Percentiles rank a stretch among this genome's conserved stretches.
phyloP scores from a whole-genome alignment of 1,139 yeast species.

The Suhomyces terraborum region DNA sequence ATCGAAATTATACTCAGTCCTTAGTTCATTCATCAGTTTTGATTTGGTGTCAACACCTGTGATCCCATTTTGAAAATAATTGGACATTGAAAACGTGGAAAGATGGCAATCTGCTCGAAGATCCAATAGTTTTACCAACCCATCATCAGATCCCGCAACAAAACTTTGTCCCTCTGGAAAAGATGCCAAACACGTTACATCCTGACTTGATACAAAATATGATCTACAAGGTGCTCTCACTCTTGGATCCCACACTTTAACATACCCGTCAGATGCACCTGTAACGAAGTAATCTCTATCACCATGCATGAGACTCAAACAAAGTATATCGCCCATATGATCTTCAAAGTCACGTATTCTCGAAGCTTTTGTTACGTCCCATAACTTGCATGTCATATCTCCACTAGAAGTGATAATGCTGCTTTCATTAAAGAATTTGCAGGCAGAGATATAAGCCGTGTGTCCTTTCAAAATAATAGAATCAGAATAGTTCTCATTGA shows the following conservation, averaged over 20 bases:
- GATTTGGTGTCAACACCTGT: not conserved
- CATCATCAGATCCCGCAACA: constrained; percentile 79
- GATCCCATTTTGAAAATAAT: not conserved
- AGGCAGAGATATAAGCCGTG: constrained; percentile 76
- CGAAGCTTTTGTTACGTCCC: constrained; percentile 73
- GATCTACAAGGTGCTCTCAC: constrained; percentile 55
- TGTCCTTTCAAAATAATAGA: constrained; percentile 71
- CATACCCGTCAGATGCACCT: constrained; percentile 76
- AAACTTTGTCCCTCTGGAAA: constrained; percentile 74
- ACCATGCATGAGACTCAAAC: constrained; percentile 26
- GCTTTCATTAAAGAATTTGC: constrained; percentile 59
- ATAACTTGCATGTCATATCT: constrained; percentile 75
- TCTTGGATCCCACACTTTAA: constrained; percentile 73
- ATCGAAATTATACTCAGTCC: constrained; percentile 34
- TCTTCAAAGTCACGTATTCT: constrained; percentile 62
- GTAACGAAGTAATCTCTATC: constrained; percentile 51
- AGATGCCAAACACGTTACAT: constrained; percentile 64
- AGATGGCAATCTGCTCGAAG: constrained; percentile 75
- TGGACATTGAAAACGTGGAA: constrained; percentile 48
- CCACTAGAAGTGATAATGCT: constrained; percentile 76
- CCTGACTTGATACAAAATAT: constrained; percentile 63
- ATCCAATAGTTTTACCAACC: constrained; percentile 71
- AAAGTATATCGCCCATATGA: constrained; percentile 79
- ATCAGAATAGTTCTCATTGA: constrained; percentile 21
- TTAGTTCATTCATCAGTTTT: not conserved